Evolutionary conservation across 495 filamentous ascomycete genomes (phyloP).

Genomic region (Xylaria castorea): DNA sequence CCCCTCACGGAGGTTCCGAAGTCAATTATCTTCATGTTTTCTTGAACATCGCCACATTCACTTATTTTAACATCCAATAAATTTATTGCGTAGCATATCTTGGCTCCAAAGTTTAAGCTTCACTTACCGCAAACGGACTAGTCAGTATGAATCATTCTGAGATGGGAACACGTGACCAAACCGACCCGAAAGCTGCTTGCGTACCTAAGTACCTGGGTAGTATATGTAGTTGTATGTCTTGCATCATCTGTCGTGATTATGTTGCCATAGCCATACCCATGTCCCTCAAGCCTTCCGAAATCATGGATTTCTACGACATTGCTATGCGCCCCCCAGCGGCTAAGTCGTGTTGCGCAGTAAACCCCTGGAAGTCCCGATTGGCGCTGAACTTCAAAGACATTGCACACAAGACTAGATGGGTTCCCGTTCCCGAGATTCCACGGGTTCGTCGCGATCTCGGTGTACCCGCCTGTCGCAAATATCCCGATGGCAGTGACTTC

Average conservation of each 20-base stretch:
- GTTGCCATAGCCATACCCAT: background rate
- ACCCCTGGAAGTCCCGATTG: constrained; percentile 66
- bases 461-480: constrained; percentile 56
- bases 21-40: constrained; percentile 36
- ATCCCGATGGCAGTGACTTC: constrained; percentile 63
- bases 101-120: background rate
- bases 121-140: background rate
- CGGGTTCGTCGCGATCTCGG: constrained; percentile 52
- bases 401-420: constrained; percentile 59
- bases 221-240: background rate
- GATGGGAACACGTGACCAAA: background rate
- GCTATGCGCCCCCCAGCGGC: constrained; percentile 47
- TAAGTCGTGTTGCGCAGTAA: constrained; percentile 47
- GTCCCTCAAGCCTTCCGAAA: background rate
- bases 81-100: background rate
- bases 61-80: background rate
- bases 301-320: constrained; percentile 63
- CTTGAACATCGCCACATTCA: background rate
- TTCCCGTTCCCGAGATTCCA: constrained; percentile 57
- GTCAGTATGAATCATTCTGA: constrained; percentile 9
- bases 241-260: background rate
- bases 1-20: background rate
- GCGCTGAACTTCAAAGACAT: constrained; percentile 67
- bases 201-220: background rate
- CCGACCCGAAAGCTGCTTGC: background rate